Conservation (phyloP, 2,329 filamentous ascomycete species). For the Botrytis sinoallii region DNA sequence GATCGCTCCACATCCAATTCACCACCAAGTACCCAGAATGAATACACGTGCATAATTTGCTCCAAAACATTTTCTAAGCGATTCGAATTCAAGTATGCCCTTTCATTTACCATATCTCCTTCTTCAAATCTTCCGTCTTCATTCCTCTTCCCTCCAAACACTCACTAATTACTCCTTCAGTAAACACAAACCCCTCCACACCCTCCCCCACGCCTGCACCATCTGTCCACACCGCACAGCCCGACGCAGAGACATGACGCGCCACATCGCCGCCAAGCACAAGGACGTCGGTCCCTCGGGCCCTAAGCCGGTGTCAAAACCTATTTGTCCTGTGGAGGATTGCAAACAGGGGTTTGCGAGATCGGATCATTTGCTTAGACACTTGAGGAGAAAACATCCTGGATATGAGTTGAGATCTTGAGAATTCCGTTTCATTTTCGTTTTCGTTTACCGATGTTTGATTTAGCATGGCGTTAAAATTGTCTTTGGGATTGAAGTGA, state of each 20-base stretch:
- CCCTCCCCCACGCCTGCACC: background rate
- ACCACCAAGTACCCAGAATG: background rate
- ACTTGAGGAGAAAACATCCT: conserved; percentile 6
- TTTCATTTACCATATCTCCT: background rate
- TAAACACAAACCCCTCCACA: conserved; percentile 1
- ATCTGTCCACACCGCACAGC: conserved; percentile 13
- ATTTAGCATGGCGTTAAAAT: background rate
- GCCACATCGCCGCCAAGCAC: conserved; percentile 7
- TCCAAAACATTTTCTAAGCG: conserved; percentile 8
- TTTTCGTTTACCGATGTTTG: background rate
- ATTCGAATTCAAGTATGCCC: conserved; percentile 5
- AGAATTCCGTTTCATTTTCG: background rate
- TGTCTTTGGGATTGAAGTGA: background rate
- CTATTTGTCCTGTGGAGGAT: background rate
- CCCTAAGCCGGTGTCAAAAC: background rate
- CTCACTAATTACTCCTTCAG: background rate
- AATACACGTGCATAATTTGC: conserved; percentile 10
- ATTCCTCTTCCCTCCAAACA: background rate
- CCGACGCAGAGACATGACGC: conserved; percentile 10
- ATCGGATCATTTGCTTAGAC: conserved; percentile 7
- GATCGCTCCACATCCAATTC: background rate
- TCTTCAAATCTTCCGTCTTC: too few relatives aligned
- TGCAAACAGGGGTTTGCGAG: conserved; percentile 6
- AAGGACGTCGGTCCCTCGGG: background rate
- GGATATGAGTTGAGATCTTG: background rate